Percentiles rank a stretch among this genome's conserved stretches.
These are phyloP conservation scores for Conoideocrella luteorostrata DNA, from an alignment of 2,329 filamentous ascomycete genomes.

Conservation along the genomic window DNA sequence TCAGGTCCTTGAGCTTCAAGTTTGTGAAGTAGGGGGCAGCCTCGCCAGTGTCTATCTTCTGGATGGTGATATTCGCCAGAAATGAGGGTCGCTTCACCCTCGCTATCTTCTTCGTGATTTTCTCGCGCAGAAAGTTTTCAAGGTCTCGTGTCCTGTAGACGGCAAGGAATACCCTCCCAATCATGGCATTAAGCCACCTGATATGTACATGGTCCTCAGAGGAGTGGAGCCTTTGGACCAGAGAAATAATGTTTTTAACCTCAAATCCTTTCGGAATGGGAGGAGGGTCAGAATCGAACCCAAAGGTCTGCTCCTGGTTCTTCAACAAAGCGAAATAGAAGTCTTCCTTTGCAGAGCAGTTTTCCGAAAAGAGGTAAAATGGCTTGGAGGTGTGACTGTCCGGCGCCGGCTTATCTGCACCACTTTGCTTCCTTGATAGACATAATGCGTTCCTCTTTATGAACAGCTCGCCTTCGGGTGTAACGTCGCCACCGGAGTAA, in stretches of 20 bases:
- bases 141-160: conserved; percentile 80
- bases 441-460: conserved; percentile 91
- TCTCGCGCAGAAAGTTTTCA: conserved; percentile 70
- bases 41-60: conserved; percentile 78
- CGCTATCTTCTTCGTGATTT: conserved; percentile 93
- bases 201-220: conserved; percentile 87
- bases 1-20: conserved; percentile 79
- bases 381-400: conserved; percentile 63
- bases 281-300: conserved; percentile 45
- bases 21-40: conserved; percentile 85
- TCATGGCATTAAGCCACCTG: conserved; percentile 86
- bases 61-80: conserved; percentile 76
- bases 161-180: conserved; percentile 82
- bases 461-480: conserved; percentile 88
- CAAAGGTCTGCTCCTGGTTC: conserved; percentile 68
- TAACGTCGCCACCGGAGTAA: conserved; percentile 69
- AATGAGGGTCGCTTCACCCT: conserved; percentile 89
- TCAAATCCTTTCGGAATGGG: conserved; percentile 73
- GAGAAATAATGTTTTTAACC: conserved; percentile 75
- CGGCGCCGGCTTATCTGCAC: conserved; percentile 43
- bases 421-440: conserved; percentile 58
- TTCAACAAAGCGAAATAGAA: conserved; percentile 91
- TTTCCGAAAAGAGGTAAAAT: conserved; percentile 92
- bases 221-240: conserved; percentile 86
- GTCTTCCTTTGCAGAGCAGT: conserved; percentile 93